phyloP scores from a whole-genome alignment of 768 basidiomycete species.

The Termitomyces sp. region DNA sequence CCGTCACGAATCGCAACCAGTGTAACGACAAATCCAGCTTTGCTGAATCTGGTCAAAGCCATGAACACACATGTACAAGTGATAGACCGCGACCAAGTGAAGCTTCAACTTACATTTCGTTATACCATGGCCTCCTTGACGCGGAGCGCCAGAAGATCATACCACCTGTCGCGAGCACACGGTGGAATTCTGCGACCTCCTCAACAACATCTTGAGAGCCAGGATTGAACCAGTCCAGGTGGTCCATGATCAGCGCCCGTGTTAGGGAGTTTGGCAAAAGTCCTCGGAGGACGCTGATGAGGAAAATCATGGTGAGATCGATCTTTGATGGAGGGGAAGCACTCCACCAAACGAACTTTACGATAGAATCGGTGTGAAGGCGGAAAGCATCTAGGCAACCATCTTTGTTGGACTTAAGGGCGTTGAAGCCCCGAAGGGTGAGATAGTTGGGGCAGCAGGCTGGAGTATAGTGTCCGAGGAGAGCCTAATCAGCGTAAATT shows the following conservation, averaged over 20 bases:
- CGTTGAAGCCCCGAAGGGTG: constrained; percentile 57
- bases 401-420: constrained; percentile 47
- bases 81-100: no score
- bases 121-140: constrained; percentile 66
- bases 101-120: constrained; percentile 34
- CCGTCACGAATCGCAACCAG: constrained; percentile 54
- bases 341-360: constrained; percentile 45
- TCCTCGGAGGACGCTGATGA: constrained; percentile 31
- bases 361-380: constrained; percentile 70
- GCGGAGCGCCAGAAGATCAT: constrained; percentile 68
- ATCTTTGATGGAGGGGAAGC: background rate
- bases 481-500: constrained; percentile 24
- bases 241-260: constrained; percentile 71
- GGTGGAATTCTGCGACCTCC: constrained; percentile 53
- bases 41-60: constrained; percentile 39
- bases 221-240: constrained; percentile 59
- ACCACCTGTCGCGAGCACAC: constrained; percentile 59
- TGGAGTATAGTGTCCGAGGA: constrained; percentile 56
- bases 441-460: constrained; percentile 65
- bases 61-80: background rate
- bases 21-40: constrained; percentile 51
- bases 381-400: constrained; percentile 53
- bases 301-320: background rate
- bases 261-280: constrained; percentile 45
- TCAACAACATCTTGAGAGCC: constrained; percentile 45